Base-by-base conservation (phyloP, 1,139 yeast species). In the Citeromyces hawaiiensis region DNA sequence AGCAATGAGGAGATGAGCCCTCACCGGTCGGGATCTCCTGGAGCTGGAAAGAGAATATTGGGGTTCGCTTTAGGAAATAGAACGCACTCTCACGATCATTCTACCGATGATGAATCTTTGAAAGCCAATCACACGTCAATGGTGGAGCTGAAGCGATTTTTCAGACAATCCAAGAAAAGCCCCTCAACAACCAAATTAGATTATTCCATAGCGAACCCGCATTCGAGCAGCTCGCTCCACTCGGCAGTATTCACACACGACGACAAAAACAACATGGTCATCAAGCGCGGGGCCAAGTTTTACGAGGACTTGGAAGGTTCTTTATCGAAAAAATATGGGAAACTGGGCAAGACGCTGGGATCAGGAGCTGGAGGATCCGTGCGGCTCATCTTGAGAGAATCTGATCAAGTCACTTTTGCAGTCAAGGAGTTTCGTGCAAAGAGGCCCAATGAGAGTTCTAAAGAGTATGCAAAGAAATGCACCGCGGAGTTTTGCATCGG, bases 321-420 rank as follows among this genome's bases (percentile, higher is more conserved):
- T 2, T 74, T 81, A 46, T 71, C 83, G 17, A 85, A 82, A 53
- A 67, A 88, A 45, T 88, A 87, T 54, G 76, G 86, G 39, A 83
- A 80, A 53, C 73, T 79, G 40, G 95, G 95, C 38, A 93, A 86
- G 51, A 82, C 76, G 43, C 66, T 88, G 36, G 97, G 97, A 38
- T 94, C 94, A 9, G 97, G 97, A 43, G 96, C 96, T 2, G 97
- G 97, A 35, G 97, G 97, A 4, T 72, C 91, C 3, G 97, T 88
- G 30, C 74, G 79, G 50, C 64, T 88, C 40, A 80, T 86, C 27
- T 77, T 71, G 35, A 66, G 95, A 50, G 64, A 73, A 36, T 58
- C 71, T 19, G 96, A 87, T 58, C 74, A 73, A 43, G 70, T 70
- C 45, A 70, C 81, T 2, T 87, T 85, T 66, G 97, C 97, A 0